phyloP scores from a whole-genome alignment of 1,284 basidiomycete species.

The Abortiporus biennis region DNA sequence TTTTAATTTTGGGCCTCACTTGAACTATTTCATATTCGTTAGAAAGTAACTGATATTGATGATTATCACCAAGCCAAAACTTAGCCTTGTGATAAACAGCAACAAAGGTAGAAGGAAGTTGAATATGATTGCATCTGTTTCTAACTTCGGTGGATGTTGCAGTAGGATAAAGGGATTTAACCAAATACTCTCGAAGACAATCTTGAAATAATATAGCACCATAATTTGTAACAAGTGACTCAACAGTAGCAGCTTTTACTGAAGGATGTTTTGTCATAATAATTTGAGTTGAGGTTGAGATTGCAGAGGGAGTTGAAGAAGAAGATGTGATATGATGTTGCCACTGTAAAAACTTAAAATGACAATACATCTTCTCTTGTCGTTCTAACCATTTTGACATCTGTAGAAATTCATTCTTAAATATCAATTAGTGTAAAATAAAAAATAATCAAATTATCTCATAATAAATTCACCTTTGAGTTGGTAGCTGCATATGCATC shows the following conservation, averaged over 20 bases:
- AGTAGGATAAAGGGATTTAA: slow-evolving; percentile 6
- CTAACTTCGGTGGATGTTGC: not conserved
- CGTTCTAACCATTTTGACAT: slow-evolving; percentile 30
- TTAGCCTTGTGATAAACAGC: slow-evolving; percentile 14
- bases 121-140: not conserved
- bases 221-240: slow-evolving; percentile 15
- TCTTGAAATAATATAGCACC: slow-evolving; percentile 19
- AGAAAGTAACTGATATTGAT: not conserved
- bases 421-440: too few species aligned
- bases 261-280: slow-evolving; percentile 22
- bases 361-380: slow-evolving; percentile 22
- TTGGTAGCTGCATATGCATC: slow-evolving; percentile 25
- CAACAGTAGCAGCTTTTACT: slow-evolving; percentile 14
- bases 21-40: slow-evolving; percentile 4
- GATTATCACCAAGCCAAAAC: slow-evolving; percentile 7
- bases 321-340: slow-evolving; percentile 3
- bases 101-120: slow-evolving; percentile 4
- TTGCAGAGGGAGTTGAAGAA: not conserved
- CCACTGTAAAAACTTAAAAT: slow-evolving; percentile 20
- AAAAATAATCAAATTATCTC: too few species aligned
- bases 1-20: slow-evolving; percentile 4
- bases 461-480: too few species aligned
- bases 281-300: slow-evolving; percentile 4
- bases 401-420: slow-evolving; percentile 22
- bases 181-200: slow-evolving; percentile 7